Percentiles rank a stretch among this genome's conserved stretches.
Conservation (phyloP, 768 basidiomycete genomes). For the Scleroderma bovista region DNA sequence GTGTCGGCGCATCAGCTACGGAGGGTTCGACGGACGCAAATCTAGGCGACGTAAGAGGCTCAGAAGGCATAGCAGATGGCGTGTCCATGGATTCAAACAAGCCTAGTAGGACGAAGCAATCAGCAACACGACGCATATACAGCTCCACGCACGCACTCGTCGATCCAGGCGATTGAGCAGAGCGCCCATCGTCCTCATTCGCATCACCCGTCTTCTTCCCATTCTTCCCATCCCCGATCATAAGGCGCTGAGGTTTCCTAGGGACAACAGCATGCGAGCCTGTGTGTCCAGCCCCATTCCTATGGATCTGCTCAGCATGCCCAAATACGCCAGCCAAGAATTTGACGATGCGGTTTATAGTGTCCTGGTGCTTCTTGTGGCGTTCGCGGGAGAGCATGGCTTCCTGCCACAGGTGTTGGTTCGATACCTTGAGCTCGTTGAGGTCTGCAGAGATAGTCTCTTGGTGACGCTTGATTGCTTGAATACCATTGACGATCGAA, state of each 20-base stretch:
- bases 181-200: conserved; percentile 36
- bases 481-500: conserved; percentile 74
- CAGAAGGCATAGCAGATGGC: conserved; percentile 35
- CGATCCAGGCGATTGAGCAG: conserved; percentile 14
- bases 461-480: conserved; percentile 88
- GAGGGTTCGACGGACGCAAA: conserved; percentile 24
- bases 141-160: conserved; percentile 6
- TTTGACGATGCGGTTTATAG: conserved; percentile 90
- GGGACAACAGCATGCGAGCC: conserved; percentile 42
- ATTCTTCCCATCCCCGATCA: conserved; percentile 56
- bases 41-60: conserved; percentile 20
- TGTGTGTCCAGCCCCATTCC: conserved; percentile 27
- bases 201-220: conserved; percentile 33
- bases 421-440: conserved; percentile 81
- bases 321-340: conserved; percentile 94
- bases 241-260: conserved; percentile 48
- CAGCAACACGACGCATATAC: conserved; percentile 1
- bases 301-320: conserved; percentile 35
- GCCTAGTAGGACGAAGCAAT: conserved; percentile 23
- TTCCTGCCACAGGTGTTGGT: conserved; percentile 92
- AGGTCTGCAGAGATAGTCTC: conserved; percentile 86
- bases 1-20: conserved; percentile 9
- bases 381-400: conserved; percentile 69
- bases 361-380: conserved; percentile 92
- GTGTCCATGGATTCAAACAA: conserved; percentile 44